A percentile compares a stretch with the other conserved stretches of the same genome.
Conservation (phyloP, 352 stramenopile species). For the Thraustochytrium striatum region DNA sequence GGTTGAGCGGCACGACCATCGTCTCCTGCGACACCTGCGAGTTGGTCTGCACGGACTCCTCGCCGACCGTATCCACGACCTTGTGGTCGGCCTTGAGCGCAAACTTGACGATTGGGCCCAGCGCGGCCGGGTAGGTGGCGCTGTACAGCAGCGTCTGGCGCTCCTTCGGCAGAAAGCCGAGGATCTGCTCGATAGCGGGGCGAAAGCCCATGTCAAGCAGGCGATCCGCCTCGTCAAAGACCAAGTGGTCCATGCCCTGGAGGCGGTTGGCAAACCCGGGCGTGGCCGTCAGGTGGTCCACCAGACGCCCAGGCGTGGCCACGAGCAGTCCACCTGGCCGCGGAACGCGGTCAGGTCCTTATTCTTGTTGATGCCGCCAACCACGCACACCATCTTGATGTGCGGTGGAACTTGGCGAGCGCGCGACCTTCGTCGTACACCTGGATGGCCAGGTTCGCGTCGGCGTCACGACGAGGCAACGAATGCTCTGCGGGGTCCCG, state of each 20-base stretch:
- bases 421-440: conserved; percentile 78
- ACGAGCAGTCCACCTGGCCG: conserved; percentile 79
- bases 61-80: conserved; percentile 86
- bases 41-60: conserved; percentile 81
- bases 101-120: conserved; percentile 77
- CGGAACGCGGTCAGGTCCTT: conserved; percentile 54
- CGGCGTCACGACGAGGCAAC: conserved; percentile 75
- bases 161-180: conserved; percentile 59
- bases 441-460: conserved; percentile 82
- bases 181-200: conserved; percentile 81
- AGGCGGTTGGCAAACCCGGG: conserved; percentile 58
- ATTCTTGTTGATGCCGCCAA: conserved; percentile 50
- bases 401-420: conserved; percentile 72
- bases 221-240: conserved; percentile 93
- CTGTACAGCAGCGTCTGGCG: conserved; percentile 94
- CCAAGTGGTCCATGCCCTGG: conserved; percentile 55
- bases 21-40: conserved; percentile 76
- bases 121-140: conserved; percentile 80
- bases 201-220: conserved; percentile 92
- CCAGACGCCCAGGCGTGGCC: conserved; percentile 81
- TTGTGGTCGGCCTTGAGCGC: conserved; percentile 75
- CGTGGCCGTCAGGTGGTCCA: conserved; percentile 90
- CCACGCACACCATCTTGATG: conserved; percentile 59
- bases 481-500: conserved; percentile 56
- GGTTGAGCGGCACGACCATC: conserved; percentile 57